Evolutionary conservation across 257 asterid genomes (phyloP).

Genomic region (Nicotiana undulata): DNA sequence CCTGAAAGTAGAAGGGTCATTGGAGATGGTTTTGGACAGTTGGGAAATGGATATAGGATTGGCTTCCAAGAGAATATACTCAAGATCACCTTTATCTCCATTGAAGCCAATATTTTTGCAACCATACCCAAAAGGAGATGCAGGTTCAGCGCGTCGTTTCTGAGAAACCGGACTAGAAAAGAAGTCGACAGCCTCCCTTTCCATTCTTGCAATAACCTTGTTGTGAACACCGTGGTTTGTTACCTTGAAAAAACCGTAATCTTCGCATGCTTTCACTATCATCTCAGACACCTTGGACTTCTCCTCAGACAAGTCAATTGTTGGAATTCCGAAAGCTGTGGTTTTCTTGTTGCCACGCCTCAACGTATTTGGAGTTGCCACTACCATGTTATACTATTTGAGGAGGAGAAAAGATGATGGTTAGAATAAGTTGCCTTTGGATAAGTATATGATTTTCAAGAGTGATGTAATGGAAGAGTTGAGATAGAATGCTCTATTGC

Average conservation of each 20-base stretch:
- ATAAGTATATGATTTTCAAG: neutral
- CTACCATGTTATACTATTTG: too few relatives aligned
- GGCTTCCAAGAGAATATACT: constrained; percentile 52
- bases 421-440: neutral
- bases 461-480: neutral
- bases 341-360: constrained; percentile 24
- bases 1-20: constrained; percentile 48
- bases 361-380: constrained; percentile 24
- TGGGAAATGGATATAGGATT: constrained; percentile 28
- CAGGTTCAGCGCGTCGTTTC: constrained; percentile 45
- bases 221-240: constrained; percentile 51
- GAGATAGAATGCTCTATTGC: neutral
- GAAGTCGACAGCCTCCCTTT: constrained; percentile 34
- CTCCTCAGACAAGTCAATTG: constrained; percentile 39
- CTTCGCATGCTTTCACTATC: constrained; percentile 51
- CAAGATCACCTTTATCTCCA: constrained; percentile 77
- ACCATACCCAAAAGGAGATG: constrained; percentile 70
- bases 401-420: too few relatives aligned
- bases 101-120: constrained; percentile 64
- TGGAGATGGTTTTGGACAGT: constrained; percentile 35
- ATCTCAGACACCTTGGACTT: constrained; percentile 23
- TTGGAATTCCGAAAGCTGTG: constrained; percentile 37
- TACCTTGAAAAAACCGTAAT: constrained; percentile 58
- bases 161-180: constrained; percentile 40
- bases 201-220: constrained; percentile 34